phyloP scores from a whole-genome alignment of 495 filamentous ascomycete genomes.

The Collariella sp. region DNA sequence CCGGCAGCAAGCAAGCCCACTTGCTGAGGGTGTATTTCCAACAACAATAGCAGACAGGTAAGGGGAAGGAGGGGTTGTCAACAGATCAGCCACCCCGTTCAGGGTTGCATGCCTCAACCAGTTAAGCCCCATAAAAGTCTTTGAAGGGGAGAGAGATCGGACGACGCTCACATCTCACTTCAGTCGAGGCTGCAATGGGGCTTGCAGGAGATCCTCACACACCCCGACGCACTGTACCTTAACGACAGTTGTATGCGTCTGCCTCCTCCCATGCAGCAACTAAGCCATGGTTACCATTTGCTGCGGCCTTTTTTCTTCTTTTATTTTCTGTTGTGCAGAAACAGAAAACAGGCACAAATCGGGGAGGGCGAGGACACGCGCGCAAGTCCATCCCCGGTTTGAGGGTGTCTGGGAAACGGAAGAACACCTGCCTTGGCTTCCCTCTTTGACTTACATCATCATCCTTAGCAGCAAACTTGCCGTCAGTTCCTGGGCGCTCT shows the following conservation, averaged over 20 bases:
- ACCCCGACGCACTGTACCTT: not conserved
- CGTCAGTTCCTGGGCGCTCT: not conserved
- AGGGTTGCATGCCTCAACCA: slow-evolving; percentile 7
- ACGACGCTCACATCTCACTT: not conserved
- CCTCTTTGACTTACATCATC: not conserved
- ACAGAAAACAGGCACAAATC: slow-evolving; percentile 1
- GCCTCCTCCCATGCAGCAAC: slow-evolving; percentile 1
- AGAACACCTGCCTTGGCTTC: not conserved
- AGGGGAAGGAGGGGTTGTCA: not conserved
- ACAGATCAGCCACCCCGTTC: not conserved
- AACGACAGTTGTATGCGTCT: not conserved
- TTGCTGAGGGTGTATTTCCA: not conserved
- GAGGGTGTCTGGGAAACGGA: slow-evolving; percentile 4
- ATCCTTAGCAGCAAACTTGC: not conserved
- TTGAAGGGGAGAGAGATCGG: not conserved
- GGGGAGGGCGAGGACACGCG: not conserved
- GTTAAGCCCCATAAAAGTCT: not conserved
- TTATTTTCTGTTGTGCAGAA: slow-evolving; percentile 2
- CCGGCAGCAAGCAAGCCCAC: not conserved
- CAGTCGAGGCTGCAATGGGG: not conserved
- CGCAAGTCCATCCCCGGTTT: not conserved
- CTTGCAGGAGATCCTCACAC: not conserved
- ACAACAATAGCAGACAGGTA: not conserved
- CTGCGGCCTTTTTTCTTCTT: not conserved
- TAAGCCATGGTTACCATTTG: not conserved